Percentiles rank a stretch among this genome's conserved stretches.
Evolutionary conservation across 2,329 filamentous ascomycete genomes (phyloP).

Genomic region (Ceratocystis harringtonii): DNA sequence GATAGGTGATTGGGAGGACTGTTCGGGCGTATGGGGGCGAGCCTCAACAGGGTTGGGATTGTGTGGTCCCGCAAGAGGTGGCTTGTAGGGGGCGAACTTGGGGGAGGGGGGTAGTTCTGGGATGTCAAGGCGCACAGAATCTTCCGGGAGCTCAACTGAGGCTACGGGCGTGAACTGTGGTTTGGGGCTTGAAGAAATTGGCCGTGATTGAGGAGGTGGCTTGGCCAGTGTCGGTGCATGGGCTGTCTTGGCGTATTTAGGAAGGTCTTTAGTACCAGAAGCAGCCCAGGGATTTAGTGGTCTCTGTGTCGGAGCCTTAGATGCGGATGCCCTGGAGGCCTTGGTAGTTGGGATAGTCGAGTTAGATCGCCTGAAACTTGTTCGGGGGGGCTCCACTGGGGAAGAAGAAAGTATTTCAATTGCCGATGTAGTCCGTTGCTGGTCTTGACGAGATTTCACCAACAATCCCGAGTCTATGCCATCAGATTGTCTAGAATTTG

Average conservation of each 20-base stretch:
- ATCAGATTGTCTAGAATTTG: not conserved
- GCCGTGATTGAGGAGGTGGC: no score
- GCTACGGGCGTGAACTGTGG: not conserved
- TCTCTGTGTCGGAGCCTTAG: not conserved
- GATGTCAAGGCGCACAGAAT: not conserved
- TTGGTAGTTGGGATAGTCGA: not conserved
- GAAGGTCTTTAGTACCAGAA: not conserved
- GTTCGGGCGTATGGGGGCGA: slow-evolving; percentile 2
- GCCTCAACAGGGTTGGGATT: not conserved
- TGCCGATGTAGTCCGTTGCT: not conserved
- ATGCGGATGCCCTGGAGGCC: not conserved
- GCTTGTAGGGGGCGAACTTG: not conserved
- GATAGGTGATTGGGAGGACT: not conserved
- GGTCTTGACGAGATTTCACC: not conserved
- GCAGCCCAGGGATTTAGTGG: slow-evolving; percentile 11
- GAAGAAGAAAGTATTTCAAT: slow-evolving; percentile 8
- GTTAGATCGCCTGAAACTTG: not conserved
- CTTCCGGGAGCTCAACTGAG: not conserved
- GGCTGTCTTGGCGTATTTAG: not conserved
- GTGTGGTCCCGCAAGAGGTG: not conserved
- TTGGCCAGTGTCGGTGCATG: not conserved
- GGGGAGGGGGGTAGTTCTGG: slow-evolving; percentile 1
- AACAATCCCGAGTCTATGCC: not conserved
- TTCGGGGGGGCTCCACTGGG: not conserved
- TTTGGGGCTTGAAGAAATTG: not conserved